Percentiles rank a stretch among this genome's conserved stretches.
Evolutionary conservation across 345 rosid genomes (phyloP).

Genomic region (Moricandia moricandioides): DNA sequence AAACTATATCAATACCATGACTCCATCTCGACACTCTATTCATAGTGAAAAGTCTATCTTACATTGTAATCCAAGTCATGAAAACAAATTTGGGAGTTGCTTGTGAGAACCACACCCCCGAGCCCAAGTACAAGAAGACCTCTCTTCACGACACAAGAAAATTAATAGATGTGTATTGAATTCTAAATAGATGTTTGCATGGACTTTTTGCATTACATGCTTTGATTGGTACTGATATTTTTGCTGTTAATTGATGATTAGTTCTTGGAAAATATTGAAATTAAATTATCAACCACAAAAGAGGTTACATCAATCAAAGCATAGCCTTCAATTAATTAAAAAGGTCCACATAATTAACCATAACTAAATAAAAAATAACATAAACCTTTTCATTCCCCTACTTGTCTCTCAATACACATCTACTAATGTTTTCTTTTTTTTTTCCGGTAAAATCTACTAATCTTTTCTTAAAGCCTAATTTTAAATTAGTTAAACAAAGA

Average conservation of each 20-base stretch:
- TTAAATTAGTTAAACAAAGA: too few relatives aligned
- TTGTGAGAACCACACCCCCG: too few relatives aligned
- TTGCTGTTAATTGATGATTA: background rate
- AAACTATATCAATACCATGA: too few relatives aligned
- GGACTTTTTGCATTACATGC: background rate
- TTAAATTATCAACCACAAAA: background rate
- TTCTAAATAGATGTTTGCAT: background rate
- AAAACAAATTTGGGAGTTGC: too few relatives aligned
- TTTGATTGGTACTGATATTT: background rate
- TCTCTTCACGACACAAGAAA: background rate
- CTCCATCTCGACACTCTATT: too few relatives aligned
- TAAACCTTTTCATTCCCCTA: background rate
- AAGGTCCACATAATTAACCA: background rate
- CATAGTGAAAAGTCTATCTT: too few relatives aligned
- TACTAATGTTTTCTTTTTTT: too few relatives aligned
- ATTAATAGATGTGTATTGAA: background rate
- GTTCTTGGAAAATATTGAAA: too few relatives aligned
- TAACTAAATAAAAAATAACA: background rate
- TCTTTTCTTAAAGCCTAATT: too few relatives aligned
- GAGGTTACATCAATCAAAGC: background rate
- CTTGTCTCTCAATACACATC: background rate
- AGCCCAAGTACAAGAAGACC: too few relatives aligned
- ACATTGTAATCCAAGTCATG: too few relatives aligned
- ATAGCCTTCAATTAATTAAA: background rate
- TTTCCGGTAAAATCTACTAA: too few relatives aligned